A percentile compares a stretch with the other conserved stretches of the same genome.
Evolutionary conservation across 2,329 filamentous ascomycete genomes (phyloP).

Genomic region (Claviceps paspali): DNA sequence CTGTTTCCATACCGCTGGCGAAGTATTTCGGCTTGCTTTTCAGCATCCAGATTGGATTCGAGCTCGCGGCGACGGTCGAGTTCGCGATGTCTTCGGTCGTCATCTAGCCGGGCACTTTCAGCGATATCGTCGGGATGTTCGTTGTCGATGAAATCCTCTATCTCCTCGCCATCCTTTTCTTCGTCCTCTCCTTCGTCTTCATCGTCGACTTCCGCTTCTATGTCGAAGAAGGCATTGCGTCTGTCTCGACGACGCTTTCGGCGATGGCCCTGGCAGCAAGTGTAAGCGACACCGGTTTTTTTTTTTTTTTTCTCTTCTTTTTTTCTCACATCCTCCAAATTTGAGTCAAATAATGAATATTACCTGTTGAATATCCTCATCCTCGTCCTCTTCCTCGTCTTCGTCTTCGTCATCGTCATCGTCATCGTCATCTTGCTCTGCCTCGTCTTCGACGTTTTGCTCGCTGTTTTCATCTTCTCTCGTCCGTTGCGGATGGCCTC

Average conservation of each 20-base stretch:
- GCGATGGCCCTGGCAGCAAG: constrained; percentile 40
- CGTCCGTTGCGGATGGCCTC: background rate
- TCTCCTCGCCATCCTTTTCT: constrained; percentile 73
- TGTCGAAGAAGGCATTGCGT: constrained; percentile 84
- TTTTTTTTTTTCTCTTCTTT: no score
- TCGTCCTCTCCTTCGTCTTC: constrained; percentile 80
- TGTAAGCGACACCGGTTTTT: no score
- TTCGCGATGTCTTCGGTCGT: constrained; percentile 86
- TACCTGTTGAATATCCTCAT: constrained; percentile 54
- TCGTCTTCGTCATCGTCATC: constrained; percentile 47
- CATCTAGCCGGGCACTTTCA: constrained; percentile 64
- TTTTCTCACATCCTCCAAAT: no score
- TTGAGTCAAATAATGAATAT: no score
- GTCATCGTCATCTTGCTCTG: constrained; percentile 27
- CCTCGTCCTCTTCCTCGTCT: constrained; percentile 34
- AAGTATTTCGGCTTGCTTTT: constrained; percentile 78
- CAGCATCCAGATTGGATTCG: constrained; percentile 77
- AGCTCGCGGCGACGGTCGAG: constrained; percentile 84
- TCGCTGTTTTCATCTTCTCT: constrained; percentile 15
- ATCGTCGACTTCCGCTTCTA: constrained; percentile 95
- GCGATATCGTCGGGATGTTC: constrained; percentile 81
- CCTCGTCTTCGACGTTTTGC: constrained; percentile 20
- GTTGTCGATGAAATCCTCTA: constrained; percentile 74
- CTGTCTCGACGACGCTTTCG: constrained; percentile 67
- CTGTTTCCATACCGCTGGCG: constrained; percentile 79